Base-by-base conservation (phyloP, 169 alveolate species). In the Hammondia hammondi region DNA sequence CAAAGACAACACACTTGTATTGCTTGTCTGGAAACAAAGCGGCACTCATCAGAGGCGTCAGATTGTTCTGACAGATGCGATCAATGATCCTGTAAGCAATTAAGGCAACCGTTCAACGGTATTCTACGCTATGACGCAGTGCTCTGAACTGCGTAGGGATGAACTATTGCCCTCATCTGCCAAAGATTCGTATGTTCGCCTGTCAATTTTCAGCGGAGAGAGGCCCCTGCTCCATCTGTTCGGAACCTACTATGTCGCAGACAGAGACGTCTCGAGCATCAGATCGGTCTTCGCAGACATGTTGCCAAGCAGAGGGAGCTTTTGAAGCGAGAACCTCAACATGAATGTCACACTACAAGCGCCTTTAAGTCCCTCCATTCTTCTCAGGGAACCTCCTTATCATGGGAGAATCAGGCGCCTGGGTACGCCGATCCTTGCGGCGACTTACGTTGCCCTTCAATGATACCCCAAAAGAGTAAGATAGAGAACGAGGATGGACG, bases 201-300 rank as follows among this genome's bases (percentile, higher is more conserved):
- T 82, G 70, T 43, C 43, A 12, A 46, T 2, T 14, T 7, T 52
- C 90, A 82, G 90, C 71, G 39, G 57, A 35, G 70, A 24, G 70
- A 48, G 35, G 90, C 90, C 10, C 6, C 57, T 39, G 71, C 17
- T 2, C 19, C 10, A 9, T 82, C 70, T 52, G 90, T 70, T 17
- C 43, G n/a, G 37, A 43, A 39, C 7, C 70, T 82, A 21, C 90
- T 4, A 24, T 45, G 71, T 12, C 90, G 90, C 17, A 35, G 70
- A 52, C 90, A 46, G 70, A 82, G 70, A 35, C 90, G 90, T 12
- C 70, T 35, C 1, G 90, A 82, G 35, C 71, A 82, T 32, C 90
- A 82, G 70, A 24, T 82, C 24, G 90, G 90, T 5, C 70, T 82
- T 17, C 57, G 90, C 71, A 14, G 39, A 71, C 43, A 43, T 82